These are phyloP conservation scores for Pyrenophora seminiperda DNA, from an alignment of 2,329 filamentous ascomycete species.

Conservation along the genomic window DNA sequence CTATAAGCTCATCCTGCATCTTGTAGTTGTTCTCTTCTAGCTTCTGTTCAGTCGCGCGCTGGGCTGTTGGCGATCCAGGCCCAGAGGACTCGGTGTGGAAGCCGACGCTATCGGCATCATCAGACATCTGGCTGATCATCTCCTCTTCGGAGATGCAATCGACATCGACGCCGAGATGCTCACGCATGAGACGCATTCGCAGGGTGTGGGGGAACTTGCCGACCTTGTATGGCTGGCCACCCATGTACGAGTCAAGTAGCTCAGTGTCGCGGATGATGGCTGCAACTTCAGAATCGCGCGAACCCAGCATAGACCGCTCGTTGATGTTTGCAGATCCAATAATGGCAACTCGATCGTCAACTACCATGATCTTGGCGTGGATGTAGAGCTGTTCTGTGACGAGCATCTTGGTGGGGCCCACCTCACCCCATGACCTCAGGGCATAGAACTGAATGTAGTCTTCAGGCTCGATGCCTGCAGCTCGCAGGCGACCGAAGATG, in stretches of 20 bases:
- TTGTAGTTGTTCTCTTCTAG: conserved; percentile 48
- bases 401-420: conserved; percentile 78
- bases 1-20: conserved; percentile 62
- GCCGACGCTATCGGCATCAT: conserved; percentile 72
- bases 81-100: conserved; percentile 45
- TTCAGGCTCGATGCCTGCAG: conserved; percentile 83
- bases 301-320: conserved; percentile 92
- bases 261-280: conserved; percentile 90
- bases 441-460: conserved; percentile 97
- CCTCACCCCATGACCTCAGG: conserved; percentile 87
- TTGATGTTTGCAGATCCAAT: conserved; percentile 99
- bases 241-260: conserved; percentile 92
- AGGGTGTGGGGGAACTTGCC: conserved; percentile 92
- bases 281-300: conserved; percentile 88
- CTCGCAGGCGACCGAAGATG: conserved; percentile 84
- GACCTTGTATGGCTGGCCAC: conserved; percentile 83
- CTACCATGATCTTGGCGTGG: conserved; percentile 94
- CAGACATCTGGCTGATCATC: conserved; percentile 37
- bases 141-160: conserved; percentile 69
- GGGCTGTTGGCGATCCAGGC: conserved; percentile 40
- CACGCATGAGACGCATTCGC: conserved; percentile 91
- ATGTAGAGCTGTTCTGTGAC: conserved; percentile 98
- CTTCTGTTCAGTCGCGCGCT: conserved; percentile 47
- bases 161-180: conserved; percentile 94
- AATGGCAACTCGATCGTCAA: conserved; percentile 89